Percentiles rank a stretch among this genome's conserved stretches.
Conservation (phyloP, 257 asterid species). For the Solanum appendiculatum region DNA sequence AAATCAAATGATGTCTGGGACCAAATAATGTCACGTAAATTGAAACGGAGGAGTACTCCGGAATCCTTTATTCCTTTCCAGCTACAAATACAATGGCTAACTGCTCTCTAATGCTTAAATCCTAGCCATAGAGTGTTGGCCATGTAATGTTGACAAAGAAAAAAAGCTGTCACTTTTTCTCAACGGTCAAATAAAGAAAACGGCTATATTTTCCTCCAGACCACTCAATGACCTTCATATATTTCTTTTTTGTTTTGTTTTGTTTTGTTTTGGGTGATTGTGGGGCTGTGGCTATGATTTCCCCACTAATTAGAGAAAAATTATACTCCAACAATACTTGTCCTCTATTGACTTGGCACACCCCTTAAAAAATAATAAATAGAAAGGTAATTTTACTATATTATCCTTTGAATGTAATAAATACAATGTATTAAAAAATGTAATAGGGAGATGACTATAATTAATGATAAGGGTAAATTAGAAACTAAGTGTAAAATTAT, state of each 20-base stretch:
- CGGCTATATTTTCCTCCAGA: background rate
- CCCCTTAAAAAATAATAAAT: too few species aligned
- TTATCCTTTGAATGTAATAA: too few species aligned
- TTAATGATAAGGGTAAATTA: too few species aligned
- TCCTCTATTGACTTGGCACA: too few species aligned
- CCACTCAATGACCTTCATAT: background rate
- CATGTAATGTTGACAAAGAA: background rate
- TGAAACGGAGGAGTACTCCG: accelerated
- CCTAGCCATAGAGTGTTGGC: background rate
- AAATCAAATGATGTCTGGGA: too few species aligned
- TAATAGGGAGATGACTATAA: too few species aligned
- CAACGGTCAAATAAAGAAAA: background rate
- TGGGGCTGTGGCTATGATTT: background rate
- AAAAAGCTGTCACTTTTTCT: background rate
- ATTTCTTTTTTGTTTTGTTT: background rate
- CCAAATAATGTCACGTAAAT: background rate
- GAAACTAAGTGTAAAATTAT: too few species aligned
- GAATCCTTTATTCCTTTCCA: background rate
- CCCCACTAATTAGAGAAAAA: background rate
- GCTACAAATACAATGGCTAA: background rate
- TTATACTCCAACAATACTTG: too few species aligned
- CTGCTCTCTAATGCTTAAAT: background rate
- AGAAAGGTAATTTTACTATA: too few species aligned
- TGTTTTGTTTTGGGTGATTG: background rate
- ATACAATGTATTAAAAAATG: too few species aligned